These are phyloP conservation scores for Floccularia luteovirens DNA, from an alignment of 768 basidiomycete genomes.

Conservation along the genomic window DNA sequence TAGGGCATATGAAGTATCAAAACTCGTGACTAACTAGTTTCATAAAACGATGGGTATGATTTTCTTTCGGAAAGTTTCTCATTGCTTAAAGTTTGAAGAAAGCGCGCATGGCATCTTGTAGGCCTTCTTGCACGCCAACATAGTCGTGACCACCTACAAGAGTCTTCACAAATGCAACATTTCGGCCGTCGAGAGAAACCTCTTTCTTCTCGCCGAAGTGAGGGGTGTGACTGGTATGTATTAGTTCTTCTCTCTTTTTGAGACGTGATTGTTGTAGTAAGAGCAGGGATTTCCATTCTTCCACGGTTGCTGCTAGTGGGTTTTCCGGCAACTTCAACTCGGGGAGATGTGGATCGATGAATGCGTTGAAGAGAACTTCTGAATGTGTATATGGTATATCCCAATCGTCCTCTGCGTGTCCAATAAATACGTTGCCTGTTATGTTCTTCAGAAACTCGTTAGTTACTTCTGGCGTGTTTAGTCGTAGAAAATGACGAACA, in stretches of 20 bases:
- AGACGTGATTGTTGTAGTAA: slow-evolving; percentile 31
- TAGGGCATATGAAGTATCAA: no score
- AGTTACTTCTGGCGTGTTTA: no score
- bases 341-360: slow-evolving; percentile 61
- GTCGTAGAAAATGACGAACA: slow-evolving; percentile 27
- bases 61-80: no score
- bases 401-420: slow-evolving; percentile 72
- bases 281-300: slow-evolving; percentile 38
- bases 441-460: slow-evolving; percentile 36
- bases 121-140: slow-evolving; percentile 60
- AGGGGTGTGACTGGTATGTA: slow-evolving; percentile 36
- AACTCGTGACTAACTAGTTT: no score
- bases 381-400: slow-evolving; percentile 78
- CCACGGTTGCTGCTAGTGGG: slow-evolving; percentile 13
- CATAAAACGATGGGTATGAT: no score
- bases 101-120: slow-evolving; percentile 70
- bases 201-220: slow-evolving; percentile 55
- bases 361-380: slow-evolving; percentile 59
- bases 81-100: no score
- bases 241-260: slow-evolving; percentile 31
- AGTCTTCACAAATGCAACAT: slow-evolving; percentile 54
- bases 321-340: slow-evolving; percentile 21
- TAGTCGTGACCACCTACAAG: slow-evolving; percentile 56
- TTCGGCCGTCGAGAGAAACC: slow-evolving; percentile 36
- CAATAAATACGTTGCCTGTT: slow-evolving; percentile 62